These are phyloP conservation scores for Fonsecaea monophora DNA, from an alignment of 2,329 filamentous ascomycete genomes.

Conservation along the genomic window DNA sequence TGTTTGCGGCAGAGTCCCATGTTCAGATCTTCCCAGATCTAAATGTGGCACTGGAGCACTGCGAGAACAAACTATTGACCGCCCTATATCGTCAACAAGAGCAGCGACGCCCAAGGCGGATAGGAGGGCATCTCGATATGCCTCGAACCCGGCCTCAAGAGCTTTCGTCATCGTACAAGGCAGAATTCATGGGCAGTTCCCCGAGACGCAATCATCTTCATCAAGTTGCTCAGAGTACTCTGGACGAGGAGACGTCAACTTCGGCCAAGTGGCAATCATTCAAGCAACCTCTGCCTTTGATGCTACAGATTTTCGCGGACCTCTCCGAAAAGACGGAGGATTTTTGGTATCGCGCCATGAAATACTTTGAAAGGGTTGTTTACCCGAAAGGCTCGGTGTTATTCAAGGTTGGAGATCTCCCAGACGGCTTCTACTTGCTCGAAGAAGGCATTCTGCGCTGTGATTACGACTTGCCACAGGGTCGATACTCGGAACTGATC, in stretches of 20 bases:
- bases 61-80: slow-evolving; percentile 91
- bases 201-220: slow-evolving; percentile 80
- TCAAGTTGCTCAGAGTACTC: slow-evolving; percentile 75
- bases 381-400: slow-evolving; percentile 74
- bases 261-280: slow-evolving; percentile 80
- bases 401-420: slow-evolving; percentile 76
- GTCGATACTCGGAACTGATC: slow-evolving; percentile 86
- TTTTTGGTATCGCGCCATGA: slow-evolving; percentile 85
- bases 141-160: slow-evolving; percentile 31
- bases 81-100: slow-evolving; percentile 76
- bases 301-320: slow-evolving; percentile 94
- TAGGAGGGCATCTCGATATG: slow-evolving; percentile 38
- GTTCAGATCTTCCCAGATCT: slow-evolving; percentile 86
- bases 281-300: slow-evolving; percentile 85
- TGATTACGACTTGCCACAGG: slow-evolving; percentile 90
- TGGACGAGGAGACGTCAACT: slow-evolving; percentile 68
- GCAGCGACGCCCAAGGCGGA: slow-evolving; percentile 41
- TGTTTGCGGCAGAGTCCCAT: slow-evolving; percentile 74
- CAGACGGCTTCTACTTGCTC: slow-evolving; percentile 86
- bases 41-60: slow-evolving; percentile 90
- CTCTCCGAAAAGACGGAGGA: slow-evolving; percentile 86
- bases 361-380: slow-evolving; percentile 75
- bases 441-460: slow-evolving; percentile 87
- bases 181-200: slow-evolving; percentile 71
- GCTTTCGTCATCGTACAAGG: slow-evolving; percentile 40